Percentiles rank a stretch among this genome's conserved stretches.
Conservation (phyloP, 2,329 filamentous ascomycete species). For the Fusarium sp. region DNA sequence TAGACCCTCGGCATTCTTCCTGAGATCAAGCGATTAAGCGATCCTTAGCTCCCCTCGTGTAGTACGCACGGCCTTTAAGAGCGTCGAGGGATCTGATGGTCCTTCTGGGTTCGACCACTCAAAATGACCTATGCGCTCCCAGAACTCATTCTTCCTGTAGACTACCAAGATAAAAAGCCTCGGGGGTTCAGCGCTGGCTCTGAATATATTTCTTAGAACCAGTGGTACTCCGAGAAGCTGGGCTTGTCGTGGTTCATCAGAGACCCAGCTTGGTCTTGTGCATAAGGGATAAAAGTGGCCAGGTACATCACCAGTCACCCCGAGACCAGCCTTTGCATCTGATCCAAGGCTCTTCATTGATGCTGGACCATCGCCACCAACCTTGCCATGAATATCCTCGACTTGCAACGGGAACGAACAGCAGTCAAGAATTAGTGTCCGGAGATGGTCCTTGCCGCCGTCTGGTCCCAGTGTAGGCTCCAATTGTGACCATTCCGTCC, state of each 20-base stretch:
- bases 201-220: too few species aligned
- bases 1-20: too few species aligned
- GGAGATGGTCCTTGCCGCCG: not conserved
- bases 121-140: not conserved
- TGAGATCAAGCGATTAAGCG: too few species aligned
- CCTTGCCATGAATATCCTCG: not conserved
- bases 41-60: not conserved
- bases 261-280: not conserved
- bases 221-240: too few species aligned
- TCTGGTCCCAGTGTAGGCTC: not conserved
- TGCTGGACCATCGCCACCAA: not conserved
- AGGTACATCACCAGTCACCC: not conserved
- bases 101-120: conserved; percentile 14
- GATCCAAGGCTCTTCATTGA: not conserved
- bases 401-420: not conserved
- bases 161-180: not conserved
- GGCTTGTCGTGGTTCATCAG: not conserved
- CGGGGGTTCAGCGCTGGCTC: too few species aligned
- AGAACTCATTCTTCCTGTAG: not conserved
- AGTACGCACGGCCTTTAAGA: not conserved
- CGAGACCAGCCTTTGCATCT: not conserved
- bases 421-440: not conserved
- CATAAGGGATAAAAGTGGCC: not conserved
- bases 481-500: not conserved
- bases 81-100: fast-evolving